Evolutionary conservation across 2,329 filamentous ascomycete genomes (phyloP).

Genomic region (Alternaria hordeiaustralica): DNA sequence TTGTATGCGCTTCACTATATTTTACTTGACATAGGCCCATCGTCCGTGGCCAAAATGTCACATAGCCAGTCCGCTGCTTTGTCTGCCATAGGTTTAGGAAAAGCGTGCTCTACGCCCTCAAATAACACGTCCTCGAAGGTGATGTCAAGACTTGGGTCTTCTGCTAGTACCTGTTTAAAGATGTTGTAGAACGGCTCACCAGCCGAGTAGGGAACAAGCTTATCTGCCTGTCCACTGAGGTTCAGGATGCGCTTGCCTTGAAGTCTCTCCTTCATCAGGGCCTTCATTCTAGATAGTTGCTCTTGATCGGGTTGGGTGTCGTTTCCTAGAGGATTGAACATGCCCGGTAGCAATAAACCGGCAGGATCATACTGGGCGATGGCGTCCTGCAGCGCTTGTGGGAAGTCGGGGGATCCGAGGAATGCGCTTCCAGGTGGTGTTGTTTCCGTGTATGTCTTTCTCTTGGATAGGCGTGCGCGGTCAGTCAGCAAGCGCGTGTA

Average conservation of each 20-base stretch:
- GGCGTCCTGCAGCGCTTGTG: constrained; percentile 67
- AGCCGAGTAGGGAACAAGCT: constrained; percentile 72
- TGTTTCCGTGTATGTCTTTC: constrained; percentile 64
- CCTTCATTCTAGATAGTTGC: constrained; percentile 37
- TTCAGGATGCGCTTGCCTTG: constrained; percentile 46
- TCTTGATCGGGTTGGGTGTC: constrained; percentile 45
- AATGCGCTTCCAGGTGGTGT: constrained; percentile 68
- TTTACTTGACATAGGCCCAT: constrained; percentile 26
- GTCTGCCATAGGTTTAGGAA: constrained; percentile 69
- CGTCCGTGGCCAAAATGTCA: constrained; percentile 40
- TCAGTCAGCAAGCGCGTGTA: constrained; percentile 81
- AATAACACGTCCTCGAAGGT: constrained; percentile 72
- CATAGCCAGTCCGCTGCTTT: constrained; percentile 71
- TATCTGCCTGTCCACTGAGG: constrained; percentile 69
- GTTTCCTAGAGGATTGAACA: constrained; percentile 28
- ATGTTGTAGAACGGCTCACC: constrained; percentile 67
- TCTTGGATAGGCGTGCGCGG: constrained; percentile 74
- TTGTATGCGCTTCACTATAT: constrained; percentile 21
- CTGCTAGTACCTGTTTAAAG: constrained; percentile 64
- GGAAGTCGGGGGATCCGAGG: constrained; percentile 80
- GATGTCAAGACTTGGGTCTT: constrained; percentile 57
- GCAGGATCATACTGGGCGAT: constrained; percentile 76
- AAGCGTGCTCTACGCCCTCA: constrained; percentile 72
- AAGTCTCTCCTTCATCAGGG: constrained; percentile 55
- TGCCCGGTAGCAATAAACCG: constrained; percentile 66